Evolutionary conservation across 2,329 filamentous ascomycete species (phyloP).

Genomic region (Calonectria naviculata): DNA sequence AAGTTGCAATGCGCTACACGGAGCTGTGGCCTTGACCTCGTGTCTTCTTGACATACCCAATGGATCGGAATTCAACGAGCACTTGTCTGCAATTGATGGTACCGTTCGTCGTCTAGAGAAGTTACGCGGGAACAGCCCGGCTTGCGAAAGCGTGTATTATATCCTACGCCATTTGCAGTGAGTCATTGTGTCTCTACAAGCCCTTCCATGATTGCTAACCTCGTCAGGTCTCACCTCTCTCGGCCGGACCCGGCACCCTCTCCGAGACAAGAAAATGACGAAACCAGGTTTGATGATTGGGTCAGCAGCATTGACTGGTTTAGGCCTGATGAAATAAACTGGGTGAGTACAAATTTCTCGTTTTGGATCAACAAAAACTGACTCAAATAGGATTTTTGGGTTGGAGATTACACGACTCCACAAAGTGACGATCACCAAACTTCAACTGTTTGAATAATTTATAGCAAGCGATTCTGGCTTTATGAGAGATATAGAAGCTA

Average conservation of each 20-base stretch:
- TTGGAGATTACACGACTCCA: conserved; percentile 12
- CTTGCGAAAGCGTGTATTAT: conserved; percentile 22
- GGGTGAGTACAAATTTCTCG: conserved; percentile 3
- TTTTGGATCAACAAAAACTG: neutral
- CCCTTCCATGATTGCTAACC: neutral
- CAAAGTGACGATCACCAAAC: neutral
- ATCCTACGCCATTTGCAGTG: conserved; percentile 27
- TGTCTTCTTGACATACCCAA: conserved; percentile 25
- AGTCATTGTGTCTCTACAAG: neutral
- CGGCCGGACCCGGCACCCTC: neutral
- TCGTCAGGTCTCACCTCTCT: conserved; percentile 10
- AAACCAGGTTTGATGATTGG: conserved; percentile 27
- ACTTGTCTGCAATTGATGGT: neutral
- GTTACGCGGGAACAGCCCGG: conserved; percentile 14
- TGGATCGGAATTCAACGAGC: conserved; percentile 12
- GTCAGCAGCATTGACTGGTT: conserved; percentile 30
- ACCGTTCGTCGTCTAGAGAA: conserved; percentile 16
- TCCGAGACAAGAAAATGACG: neutral
- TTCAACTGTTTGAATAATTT: neutral
- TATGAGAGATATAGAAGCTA: neutral
- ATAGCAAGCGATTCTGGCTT: neutral
- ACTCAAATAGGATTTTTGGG: conserved; percentile 21
- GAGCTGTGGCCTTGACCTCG: conserved; percentile 27
- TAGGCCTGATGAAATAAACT: conserved; percentile 25
- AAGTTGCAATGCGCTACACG: conserved; percentile 25